phyloP scores from a whole-genome alignment of 208 protist genomes.

The Trypanosomatidae sp. region DNA sequence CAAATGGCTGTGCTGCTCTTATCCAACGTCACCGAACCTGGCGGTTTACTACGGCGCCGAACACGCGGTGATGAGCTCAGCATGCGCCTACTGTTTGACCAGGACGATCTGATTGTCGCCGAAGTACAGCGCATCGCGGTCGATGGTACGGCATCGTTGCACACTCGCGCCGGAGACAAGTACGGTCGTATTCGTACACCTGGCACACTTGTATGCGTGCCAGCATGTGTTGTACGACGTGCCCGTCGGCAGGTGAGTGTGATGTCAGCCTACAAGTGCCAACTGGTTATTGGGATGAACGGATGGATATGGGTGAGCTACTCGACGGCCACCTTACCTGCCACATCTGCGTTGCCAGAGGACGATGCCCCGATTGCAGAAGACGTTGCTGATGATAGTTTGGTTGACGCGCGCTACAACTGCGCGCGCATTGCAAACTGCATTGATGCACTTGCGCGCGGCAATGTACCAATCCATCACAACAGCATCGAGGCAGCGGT shows the following conservation, averaged over 20 bases:
- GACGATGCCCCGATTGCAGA: neutral
- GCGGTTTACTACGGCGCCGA: slow-evolving; percentile 89
- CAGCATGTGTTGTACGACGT: slow-evolving; percentile 56
- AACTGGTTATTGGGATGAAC: slow-evolving; percentile 72
- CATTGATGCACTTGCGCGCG: slow-evolving; percentile 30
- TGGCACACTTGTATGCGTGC: slow-evolving; percentile 51
- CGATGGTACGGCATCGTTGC: slow-evolving; percentile 87
- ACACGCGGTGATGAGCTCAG: slow-evolving; percentile 88
- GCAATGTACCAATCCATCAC: slow-evolving; percentile 35
- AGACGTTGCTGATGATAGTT: slow-evolving; percentile 7
- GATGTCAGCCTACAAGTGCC: slow-evolving; percentile 10
- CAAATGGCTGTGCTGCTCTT: slow-evolving; percentile 92
- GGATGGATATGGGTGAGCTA: slow-evolving; percentile 84
- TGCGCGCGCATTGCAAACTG: slow-evolving; percentile 63
- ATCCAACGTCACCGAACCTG: slow-evolving; percentile 95
- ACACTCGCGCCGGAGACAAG: slow-evolving; percentile 86
- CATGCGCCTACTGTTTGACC: slow-evolving; percentile 93
- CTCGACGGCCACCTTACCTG: neutral
- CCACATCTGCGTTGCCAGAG: neutral
- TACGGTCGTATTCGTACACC: slow-evolving; percentile 48
- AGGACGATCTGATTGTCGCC: slow-evolving; percentile 90
- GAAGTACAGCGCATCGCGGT: slow-evolving; percentile 93
- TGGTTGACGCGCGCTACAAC: slow-evolving; percentile 17
- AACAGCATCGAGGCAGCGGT: slow-evolving; percentile 37
- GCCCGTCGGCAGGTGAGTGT: slow-evolving; percentile 71